Percentiles rank a stretch among this genome's conserved stretches.
Conservation (phyloP, 2,329 filamentous ascomycete species). For the Aspergillus pseudonomiae region DNA sequence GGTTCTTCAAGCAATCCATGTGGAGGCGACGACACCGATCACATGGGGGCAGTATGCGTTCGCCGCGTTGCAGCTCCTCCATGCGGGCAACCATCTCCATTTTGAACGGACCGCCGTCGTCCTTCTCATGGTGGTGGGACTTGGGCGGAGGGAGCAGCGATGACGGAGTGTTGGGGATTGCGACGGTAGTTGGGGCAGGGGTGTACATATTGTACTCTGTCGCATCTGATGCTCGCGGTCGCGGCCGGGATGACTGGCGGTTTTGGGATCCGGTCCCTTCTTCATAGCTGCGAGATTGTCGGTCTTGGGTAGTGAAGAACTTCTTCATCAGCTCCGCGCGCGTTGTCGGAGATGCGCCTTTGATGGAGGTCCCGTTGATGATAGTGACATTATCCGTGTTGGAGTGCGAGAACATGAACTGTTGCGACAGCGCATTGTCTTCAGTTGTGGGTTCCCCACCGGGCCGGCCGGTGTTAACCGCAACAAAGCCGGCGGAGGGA, state of each 20-base stretch:
- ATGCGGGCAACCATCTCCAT: slow-evolving; percentile 72
- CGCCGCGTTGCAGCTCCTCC: slow-evolving; percentile 73
- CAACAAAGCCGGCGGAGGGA: slow-evolving; percentile 58
- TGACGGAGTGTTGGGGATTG: slow-evolving; percentile 59
- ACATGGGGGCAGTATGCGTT: slow-evolving; percentile 77
- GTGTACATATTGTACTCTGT: slow-evolving; percentile 46
- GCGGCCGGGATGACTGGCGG: slow-evolving; percentile 33
- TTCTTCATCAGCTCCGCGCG: slow-evolving; percentile 64
- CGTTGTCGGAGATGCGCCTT: slow-evolving; percentile 59
- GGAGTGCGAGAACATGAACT: slow-evolving; percentile 46
- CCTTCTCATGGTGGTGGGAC: slow-evolving; percentile 51
- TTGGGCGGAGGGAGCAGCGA: slow-evolving; percentile 55
- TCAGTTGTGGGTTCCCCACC: slow-evolving; percentile 37
- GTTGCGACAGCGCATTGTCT: slow-evolving; percentile 36
- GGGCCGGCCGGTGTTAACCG: slow-evolving; percentile 58
- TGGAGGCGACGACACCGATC: slow-evolving; percentile 79
- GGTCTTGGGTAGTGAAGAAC: slow-evolving; percentile 63
- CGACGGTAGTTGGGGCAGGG: slow-evolving; percentile 50
- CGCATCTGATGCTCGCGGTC: slow-evolving; percentile 37
- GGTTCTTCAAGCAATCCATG: slow-evolving; percentile 81
- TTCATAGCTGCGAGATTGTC: slow-evolving; percentile 46
- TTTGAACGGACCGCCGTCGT: slow-evolving; percentile 62
- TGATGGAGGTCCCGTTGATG: slow-evolving; percentile 52
- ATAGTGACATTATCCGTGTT: slow-evolving; percentile 51
- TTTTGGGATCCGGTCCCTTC: slow-evolving; percentile 29